phyloP scores from a whole-genome alignment of 768 basidiomycete species.

The Kwoniella heveanensis region DNA sequence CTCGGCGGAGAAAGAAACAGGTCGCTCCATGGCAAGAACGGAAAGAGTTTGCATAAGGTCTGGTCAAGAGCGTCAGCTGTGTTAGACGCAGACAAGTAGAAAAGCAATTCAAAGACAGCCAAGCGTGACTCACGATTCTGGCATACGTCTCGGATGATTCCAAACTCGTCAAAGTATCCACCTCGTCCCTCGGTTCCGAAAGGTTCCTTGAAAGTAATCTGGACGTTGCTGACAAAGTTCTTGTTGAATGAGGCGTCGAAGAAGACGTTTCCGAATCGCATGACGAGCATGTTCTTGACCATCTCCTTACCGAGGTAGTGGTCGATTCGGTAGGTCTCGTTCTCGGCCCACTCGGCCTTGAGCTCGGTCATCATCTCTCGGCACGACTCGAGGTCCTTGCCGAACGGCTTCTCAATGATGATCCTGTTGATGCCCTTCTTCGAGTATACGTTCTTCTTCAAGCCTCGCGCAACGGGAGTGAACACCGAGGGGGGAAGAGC shows the following conservation, averaged over 20 bases:
- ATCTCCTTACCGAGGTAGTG: slow-evolving; percentile 99
- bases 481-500: slow-evolving; percentile 98
- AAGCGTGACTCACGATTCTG: slow-evolving; percentile 99
- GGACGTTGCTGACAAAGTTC: slow-evolving; percentile 92
- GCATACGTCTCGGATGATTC: slow-evolving; percentile 94
- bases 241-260: slow-evolving; percentile 90
- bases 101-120: too few relatives aligned
- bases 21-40: slow-evolving; percentile 95
- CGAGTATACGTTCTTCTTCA: slow-evolving; percentile 79
- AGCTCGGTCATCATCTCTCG: slow-evolving; percentile 74
- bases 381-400: slow-evolving; percentile 86
- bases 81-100: too few relatives aligned
- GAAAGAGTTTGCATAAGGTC: slow-evolving; percentile 94
- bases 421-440: slow-evolving; percentile 78
- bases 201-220: slow-evolving; percentile 99
- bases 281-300: slow-evolving; percentile 96
- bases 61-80: slow-evolving; percentile 55
- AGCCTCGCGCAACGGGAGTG: slow-evolving; percentile 77
- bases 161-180: slow-evolving; percentile 99
- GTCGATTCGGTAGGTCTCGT: slow-evolving; percentile 98
- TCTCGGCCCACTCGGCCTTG: slow-evolving; percentile 87
- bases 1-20: slow-evolving; percentile 94
- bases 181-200: slow-evolving; percentile 99
- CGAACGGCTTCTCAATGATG: slow-evolving; percentile 98
- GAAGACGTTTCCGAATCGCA: slow-evolving; percentile 92